Base-by-base conservation (phyloP, 2,329 filamentous ascomycete species). In the Xylariaceae sp. region DNA sequence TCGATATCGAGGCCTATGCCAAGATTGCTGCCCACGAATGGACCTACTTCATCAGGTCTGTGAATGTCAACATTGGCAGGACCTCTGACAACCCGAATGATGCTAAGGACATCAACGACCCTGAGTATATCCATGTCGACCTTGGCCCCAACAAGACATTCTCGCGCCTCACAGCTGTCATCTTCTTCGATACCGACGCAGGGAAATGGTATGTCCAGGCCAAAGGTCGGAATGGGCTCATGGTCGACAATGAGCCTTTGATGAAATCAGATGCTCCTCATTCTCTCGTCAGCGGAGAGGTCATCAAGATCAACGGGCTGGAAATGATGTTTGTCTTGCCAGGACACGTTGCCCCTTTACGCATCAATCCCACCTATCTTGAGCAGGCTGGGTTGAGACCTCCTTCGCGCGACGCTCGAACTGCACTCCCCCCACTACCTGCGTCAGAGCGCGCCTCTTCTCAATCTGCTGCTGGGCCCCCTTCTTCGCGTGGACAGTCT, bases 281-380 rank as follows among this genome's bases (percentile, higher is more conserved):
- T 26, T 69, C 79, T 22, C 74, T 98, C 19, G 79, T 81, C 32
- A 95, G 90, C 55, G 93, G 93, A 43, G 84, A 91, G 61, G 88
- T 97, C 33, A 83, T 98, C 43, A 89, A 95, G 59, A 87, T 97
- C 58, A 86, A 85, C 54, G 87, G 87, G 39, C 87, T 93, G 1
- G 91, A 98, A 69, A 98, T 98, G 93, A 91, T 97, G 74, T 98
- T 98, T 64, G 88, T 96, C 36, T 79, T 95, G n/a, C 91, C 93
- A 1, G 81, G 80, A 18, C 83, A 87, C 51, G 73, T 79, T 34
- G 72, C 71, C 42, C 78, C 79, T 18, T 73, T 89, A 19, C 73
- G 78, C 35, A 82, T 94, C 45, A 79, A 86, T 57, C 75, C 75
- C 17, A 78, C 69, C 55, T 89, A 85, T 58, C 75, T 87, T 13